phyloP scores from a whole-genome alignment of 164 flowering plant genomes.

The Sextonia rubra region DNA sequence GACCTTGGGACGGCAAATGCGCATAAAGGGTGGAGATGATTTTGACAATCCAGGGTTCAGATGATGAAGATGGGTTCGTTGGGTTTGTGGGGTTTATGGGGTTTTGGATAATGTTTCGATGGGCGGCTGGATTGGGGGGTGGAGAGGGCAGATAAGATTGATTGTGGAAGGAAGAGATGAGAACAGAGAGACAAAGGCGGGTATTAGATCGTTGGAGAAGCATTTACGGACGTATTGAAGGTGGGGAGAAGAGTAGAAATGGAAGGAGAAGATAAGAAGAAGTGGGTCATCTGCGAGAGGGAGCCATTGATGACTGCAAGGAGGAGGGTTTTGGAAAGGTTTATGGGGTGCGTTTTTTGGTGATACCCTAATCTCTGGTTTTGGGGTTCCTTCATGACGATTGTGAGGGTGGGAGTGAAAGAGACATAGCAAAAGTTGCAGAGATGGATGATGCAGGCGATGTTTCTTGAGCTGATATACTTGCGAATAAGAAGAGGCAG shows the following conservation, averaged over 20 bases:
- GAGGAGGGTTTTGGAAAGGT: too few species aligned
- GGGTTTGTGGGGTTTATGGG: not conserved
- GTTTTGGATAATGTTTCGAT: not conserved
- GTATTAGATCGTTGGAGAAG: conserved; percentile 2
- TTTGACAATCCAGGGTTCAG: conserved; percentile 28
- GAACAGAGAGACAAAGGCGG: not conserved
- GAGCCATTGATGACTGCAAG: not conserved
- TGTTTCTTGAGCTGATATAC: too few species aligned
- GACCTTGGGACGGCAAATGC: not conserved
- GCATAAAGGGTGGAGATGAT: conserved; percentile 19
- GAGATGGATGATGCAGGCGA: too few species aligned
- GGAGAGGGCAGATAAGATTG: too few species aligned
- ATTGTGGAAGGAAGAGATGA: not conserved
- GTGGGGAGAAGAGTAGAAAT: not conserved
- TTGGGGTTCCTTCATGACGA: too few species aligned
- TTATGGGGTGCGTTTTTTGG: too few species aligned
- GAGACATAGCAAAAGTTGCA: too few species aligned
- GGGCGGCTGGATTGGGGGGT: not conserved
- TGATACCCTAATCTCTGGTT: too few species aligned
- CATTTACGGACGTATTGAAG: not conserved
- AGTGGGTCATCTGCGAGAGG: not conserved
- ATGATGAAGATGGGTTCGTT: too few species aligned
- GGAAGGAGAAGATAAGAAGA: not conserved
- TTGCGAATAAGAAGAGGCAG: too few species aligned
- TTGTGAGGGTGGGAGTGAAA: too few species aligned